phyloP scores from a whole-genome alignment of 1,284 basidiomycete genomes.

The Pseudozyma thailandica region DNA sequence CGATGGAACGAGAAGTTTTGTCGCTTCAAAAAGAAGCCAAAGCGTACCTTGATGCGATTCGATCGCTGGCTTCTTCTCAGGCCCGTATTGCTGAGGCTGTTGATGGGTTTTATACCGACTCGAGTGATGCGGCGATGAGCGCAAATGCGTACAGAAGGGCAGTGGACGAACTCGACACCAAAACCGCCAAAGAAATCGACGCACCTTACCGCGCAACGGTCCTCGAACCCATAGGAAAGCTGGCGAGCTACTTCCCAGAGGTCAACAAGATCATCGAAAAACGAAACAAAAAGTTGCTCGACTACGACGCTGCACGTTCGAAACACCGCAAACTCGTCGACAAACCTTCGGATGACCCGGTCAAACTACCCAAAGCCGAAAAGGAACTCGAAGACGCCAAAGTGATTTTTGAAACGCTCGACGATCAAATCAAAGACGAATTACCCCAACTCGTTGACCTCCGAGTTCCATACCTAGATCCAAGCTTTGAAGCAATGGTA shows the following conservation, averaged over 20 bases:
- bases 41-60: constrained; percentile 90
- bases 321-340: constrained; percentile 80
- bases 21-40: constrained; percentile 94
- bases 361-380: constrained; percentile 90
- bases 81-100: constrained; percentile 94
- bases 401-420: constrained; percentile 91
- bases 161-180: constrained; percentile 90
- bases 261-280: constrained; percentile 94
- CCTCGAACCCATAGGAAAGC: constrained; percentile 90
- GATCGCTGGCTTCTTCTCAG: constrained; percentile 87
- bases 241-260: constrained; percentile 92
- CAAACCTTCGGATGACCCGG: constrained; percentile 92
- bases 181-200: constrained; percentile 87
- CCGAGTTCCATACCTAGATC: constrained; percentile 96
- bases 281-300: constrained; percentile 95
- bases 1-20: constrained; percentile 74
- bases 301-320: constrained; percentile 92
- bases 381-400: constrained; percentile 93
- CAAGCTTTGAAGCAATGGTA: constrained; percentile 95
- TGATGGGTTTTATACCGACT: constrained; percentile 84
- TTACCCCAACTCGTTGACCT: constrained; percentile 92
- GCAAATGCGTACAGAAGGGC: constrained; percentile 95
- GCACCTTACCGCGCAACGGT: constrained; percentile 92
- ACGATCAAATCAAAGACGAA: constrained; percentile 89
- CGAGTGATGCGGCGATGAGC: constrained; percentile 84